Evolutionary conservation across 1,139 yeast species (phyloP).

Genomic region (Magnusiomyces fungicola): DNA sequence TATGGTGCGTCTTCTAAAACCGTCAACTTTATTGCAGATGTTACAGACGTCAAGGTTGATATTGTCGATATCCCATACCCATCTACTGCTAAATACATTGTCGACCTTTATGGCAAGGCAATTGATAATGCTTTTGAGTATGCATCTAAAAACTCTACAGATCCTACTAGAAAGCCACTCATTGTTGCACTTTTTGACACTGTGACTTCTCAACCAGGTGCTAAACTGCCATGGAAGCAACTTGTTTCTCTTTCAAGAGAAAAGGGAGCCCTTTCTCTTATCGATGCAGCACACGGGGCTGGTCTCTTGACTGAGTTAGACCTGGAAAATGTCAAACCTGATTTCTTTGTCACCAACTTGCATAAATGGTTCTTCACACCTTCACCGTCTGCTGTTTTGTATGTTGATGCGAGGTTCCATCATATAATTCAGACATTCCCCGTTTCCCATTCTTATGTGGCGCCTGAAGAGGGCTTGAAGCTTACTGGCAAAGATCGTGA

Average conservation of each 20-base stretch:
- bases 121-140: slow-evolving; percentile 20
- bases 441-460: slow-evolving; percentile 34
- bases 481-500: slow-evolving; percentile 12
- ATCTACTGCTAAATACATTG: slow-evolving; percentile 39
- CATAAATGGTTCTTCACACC: slow-evolving; percentile 68
- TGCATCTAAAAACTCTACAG: slow-evolving; percentile 9
- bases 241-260: slow-evolving; percentile 43
- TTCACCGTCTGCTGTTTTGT: slow-evolving; percentile 51
- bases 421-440: slow-evolving; percentile 50
- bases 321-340: slow-evolving; percentile 44
- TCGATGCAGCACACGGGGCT: slow-evolving; percentile 69
- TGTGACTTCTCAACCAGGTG: slow-evolving; percentile 59
- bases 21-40: slow-evolving; percentile 40
- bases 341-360: slow-evolving; percentile 53
- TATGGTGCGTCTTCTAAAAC: slow-evolving; percentile 55
- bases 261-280: slow-evolving; percentile 44
- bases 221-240: slow-evolving; percentile 48
- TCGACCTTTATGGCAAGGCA: slow-evolving; percentile 36
- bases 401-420: slow-evolving; percentile 50
- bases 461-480: slow-evolving; percentile 12
- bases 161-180: slow-evolving; percentile 20
- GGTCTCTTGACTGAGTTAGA: slow-evolving; percentile 47
- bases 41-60: slow-evolving; percentile 41
- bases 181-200: slow-evolving; percentile 52
- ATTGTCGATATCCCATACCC: slow-evolving; percentile 46